Evolutionary conservation across 441 rosid genomes (phyloP), one percentile per base, ranked within the genome.

Genomic region (Sinapis alba): DNA sequence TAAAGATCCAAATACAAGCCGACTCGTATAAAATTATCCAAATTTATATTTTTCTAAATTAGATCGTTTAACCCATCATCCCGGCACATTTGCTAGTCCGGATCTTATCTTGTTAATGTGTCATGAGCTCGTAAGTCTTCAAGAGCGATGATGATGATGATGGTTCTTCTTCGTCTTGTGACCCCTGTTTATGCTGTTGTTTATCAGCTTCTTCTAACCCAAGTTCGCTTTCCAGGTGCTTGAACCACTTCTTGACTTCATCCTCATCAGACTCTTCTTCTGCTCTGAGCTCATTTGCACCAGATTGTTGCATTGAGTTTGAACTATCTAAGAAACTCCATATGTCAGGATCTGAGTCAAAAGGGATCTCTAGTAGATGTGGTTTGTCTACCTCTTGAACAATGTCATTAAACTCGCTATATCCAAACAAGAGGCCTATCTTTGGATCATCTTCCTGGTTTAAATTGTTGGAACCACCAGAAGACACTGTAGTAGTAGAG

Each of bases 381-480:
- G 96, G 93, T 66, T 90, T 88, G 79, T 88, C 88, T 64, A 93
- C 95, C 57, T 88, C 96, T 77, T 89, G 86, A 24, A 81, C 34
- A 38, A 74, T 47, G 59, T 73, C 69, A 45, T 7, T 66, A 30
- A 68, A 58, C 2, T 36, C 72, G 24, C 47, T 59, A 36, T 68
- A 63, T 57, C 76, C 83, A 34, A 71, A 62, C 11, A 80, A 64
- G 20, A 68, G 82, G 4, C 43, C 45, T 20, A 58, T 72, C 7
- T 58, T 26, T 56, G 2, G 38, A 69, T 73, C 79, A 58, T 83
- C 81, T 45, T 78, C 59, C 0, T 66, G 76, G 71, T 61, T 64
- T 1, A 78, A 45, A 21, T 67, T 60, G 65, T 67, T 78, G 23
- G 86, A 83, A 64, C 68, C 76, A 72, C 65, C 71, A 62, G 86